phyloP scores from a whole-genome alignment of 2,329 filamentous ascomycete species.

The Purpureocillium lavendulum region DNA sequence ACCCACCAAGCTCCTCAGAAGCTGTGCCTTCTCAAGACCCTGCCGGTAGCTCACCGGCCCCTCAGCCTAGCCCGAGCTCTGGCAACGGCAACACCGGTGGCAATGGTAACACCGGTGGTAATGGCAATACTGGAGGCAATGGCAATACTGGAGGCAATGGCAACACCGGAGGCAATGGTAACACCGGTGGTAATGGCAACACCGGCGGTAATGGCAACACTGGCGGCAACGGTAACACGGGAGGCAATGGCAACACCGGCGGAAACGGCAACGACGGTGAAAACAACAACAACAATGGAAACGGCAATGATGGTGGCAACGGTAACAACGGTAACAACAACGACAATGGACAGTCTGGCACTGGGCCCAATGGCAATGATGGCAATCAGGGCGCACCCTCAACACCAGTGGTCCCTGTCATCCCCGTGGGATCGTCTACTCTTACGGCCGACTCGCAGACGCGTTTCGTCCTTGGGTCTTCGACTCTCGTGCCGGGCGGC shows the following conservation, averaged over 20 bases:
- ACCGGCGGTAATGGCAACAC: background rate
- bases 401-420: too few species aligned
- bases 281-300: background rate
- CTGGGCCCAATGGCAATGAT: too few species aligned
- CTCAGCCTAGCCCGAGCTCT: background rate
- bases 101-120: background rate
- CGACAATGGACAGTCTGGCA: too few species aligned
- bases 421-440: constrained; percentile 1
- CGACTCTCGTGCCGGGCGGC: background rate
- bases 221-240: background rate
- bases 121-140: background rate
- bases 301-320: background rate
- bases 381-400: too few species aligned
- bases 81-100: background rate
- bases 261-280: background rate
- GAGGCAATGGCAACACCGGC: background rate
- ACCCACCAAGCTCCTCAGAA: too few species aligned
- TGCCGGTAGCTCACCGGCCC: background rate
- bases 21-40: background rate
- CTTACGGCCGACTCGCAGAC: constrained; percentile 5
- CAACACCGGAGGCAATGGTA: background rate
- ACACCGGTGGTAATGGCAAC: background rate
- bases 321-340: background rate
- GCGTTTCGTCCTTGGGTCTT: background rate
- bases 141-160: background rate